Conservation (phyloP, 106 monocot genomes). For the Dendrobium catenatum region DNA sequence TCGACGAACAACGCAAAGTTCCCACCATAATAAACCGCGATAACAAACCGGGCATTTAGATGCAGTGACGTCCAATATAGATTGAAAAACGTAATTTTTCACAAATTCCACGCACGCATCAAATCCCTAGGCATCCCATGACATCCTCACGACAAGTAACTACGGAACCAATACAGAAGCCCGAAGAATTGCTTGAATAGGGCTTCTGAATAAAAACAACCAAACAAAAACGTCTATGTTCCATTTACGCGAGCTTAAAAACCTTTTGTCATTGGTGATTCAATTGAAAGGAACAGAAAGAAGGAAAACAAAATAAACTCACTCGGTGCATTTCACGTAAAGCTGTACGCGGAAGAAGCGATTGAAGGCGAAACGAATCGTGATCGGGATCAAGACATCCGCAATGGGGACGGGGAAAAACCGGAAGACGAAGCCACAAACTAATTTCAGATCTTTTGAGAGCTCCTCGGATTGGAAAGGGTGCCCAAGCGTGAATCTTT, state of each 20-base stretch:
- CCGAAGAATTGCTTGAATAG: background rate
- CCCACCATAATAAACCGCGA: background rate
- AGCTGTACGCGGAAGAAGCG: background rate
- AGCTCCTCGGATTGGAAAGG: background rate
- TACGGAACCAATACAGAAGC: background rate
- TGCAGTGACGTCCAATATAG: background rate
- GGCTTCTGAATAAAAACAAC: background rate
- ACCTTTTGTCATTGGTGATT: background rate
- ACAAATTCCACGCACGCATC: background rate
- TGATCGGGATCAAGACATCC: background rate
- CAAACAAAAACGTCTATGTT: background rate
- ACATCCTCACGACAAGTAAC: background rate
- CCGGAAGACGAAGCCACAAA: background rate
- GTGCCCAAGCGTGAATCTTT: conserved; percentile 1
- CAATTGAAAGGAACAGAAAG: background rate
- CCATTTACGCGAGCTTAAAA: background rate
- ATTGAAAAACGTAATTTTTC: background rate
- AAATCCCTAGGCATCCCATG: background rate
- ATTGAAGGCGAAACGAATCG: background rate
- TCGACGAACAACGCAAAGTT: too few relatives aligned
- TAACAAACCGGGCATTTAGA: background rate
- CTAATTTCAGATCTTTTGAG: background rate
- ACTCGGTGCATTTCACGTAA: background rate
- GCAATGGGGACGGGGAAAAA: background rate
- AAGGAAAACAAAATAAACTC: background rate